These are phyloP conservation scores for Xylariaceae sp. DNA, from an alignment of 2,329 filamentous ascomycete species.

Conservation along the genomic window DNA sequence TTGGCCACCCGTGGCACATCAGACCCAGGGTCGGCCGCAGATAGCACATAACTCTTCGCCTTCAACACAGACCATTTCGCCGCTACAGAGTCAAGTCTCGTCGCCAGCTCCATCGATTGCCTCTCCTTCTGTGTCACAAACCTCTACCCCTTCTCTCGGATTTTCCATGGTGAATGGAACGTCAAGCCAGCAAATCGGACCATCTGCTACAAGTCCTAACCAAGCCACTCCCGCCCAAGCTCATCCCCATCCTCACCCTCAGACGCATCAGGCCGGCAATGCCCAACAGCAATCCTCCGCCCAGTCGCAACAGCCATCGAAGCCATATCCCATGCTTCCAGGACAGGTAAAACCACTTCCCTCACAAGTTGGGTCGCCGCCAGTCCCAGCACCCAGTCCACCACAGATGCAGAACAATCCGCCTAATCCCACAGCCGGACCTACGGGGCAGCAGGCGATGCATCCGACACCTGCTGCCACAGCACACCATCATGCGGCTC, in stretches of 20 bases:
- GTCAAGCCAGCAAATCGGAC: constrained; percentile 3
- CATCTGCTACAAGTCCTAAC: constrained; percentile 4
- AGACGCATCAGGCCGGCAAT: constrained; percentile 7
- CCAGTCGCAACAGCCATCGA: constrained; percentile 6
- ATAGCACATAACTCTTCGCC: constrained; percentile 17
- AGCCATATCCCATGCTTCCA: constrained; percentile 28
- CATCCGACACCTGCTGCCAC: constrained; percentile 7
- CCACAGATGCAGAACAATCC: background rate
- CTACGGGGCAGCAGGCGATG: constrained; percentile 12
- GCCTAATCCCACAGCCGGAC: background rate
- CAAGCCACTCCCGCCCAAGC: constrained; percentile 9
- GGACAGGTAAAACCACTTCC: constrained; percentile 28
- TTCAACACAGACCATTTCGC: constrained; percentile 19
- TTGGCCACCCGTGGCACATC: constrained; percentile 7
- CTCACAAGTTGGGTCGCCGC: constrained; percentile 24
- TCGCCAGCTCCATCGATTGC: constrained; percentile 25
- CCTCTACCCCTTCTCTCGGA: constrained; percentile 20
- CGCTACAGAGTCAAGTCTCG: constrained; percentile 28
- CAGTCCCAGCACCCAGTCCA: constrained; percentile 9
- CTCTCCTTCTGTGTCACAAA: constrained; percentile 23
- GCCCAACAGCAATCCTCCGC: background rate
- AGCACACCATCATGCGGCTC: constrained; percentile 5
- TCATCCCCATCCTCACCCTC: constrained; percentile 2
- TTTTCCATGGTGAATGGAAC: constrained; percentile 10
- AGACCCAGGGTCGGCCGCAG: constrained; percentile 7